phyloP scores from a whole-genome alignment of 305 asterid species.

The Plantago rigida region DNA sequence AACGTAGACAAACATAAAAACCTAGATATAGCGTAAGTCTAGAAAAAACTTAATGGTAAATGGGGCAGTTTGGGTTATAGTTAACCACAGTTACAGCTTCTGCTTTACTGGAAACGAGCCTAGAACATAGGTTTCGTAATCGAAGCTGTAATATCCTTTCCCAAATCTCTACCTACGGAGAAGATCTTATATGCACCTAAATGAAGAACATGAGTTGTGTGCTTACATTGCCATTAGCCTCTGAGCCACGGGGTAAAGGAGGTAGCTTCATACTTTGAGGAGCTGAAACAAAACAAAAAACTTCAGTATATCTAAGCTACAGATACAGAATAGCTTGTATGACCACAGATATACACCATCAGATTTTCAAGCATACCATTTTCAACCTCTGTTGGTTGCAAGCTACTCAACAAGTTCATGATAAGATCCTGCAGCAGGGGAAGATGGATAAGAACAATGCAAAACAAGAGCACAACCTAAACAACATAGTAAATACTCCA shows the following conservation, averaged over 20 bases:
- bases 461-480: background rate
- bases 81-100: too few species aligned
- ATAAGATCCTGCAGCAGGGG: constrained; percentile 67
- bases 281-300: constrained; percentile 42
- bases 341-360: constrained; percentile 12
- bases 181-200: constrained; percentile 19
- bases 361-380: constrained; percentile 54
- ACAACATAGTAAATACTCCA: background rate
- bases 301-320: constrained; percentile 25
- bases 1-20: too few species aligned
- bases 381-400: constrained; percentile 68
- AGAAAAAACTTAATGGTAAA: too few species aligned
- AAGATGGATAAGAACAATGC: constrained; percentile 20
- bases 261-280: constrained; percentile 79
- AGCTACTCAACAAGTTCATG: constrained; percentile 63
- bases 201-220: constrained; percentile 9
- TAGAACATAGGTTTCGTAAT: background rate
- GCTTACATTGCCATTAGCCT: constrained; percentile 76
- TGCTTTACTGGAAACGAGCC: background rate
- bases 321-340: constrained; percentile 17
- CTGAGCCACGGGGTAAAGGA: constrained; percentile 64
- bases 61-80: too few species aligned
- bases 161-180: constrained; percentile 12
- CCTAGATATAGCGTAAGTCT: too few species aligned
- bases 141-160: constrained; percentile 18